These are phyloP conservation scores for Cryptococcus sp. DNA, from an alignment of 1,284 basidiomycete genomes.

Conservation along the genomic window DNA sequence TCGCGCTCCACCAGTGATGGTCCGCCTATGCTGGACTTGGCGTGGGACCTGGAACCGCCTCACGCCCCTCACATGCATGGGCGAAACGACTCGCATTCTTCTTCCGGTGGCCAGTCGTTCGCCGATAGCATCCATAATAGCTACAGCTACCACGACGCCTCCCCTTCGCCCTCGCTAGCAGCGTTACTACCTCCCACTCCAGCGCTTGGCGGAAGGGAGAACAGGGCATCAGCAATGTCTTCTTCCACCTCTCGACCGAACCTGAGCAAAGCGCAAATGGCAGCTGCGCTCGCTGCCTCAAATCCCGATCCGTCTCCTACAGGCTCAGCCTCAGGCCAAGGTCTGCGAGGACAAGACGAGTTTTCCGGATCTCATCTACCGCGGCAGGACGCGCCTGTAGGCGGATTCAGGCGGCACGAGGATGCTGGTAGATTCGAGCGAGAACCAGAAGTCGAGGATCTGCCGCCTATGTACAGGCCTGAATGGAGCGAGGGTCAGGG, in stretches of 20 bases:
- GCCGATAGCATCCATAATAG: neutral
- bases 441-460: constrained; percentile 34
- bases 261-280: constrained; percentile 36
- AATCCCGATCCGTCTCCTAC: constrained; percentile 19
- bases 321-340: neutral
- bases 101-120: constrained; percentile 14
- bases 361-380: constrained; percentile 15
- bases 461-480: constrained; percentile 45
- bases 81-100: constrained; percentile 12
- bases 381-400: constrained; percentile 27
- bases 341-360: neutral
- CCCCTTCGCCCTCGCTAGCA: constrained; percentile 16
- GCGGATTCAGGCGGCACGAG: constrained; percentile 42
- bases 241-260: neutral
- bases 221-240: constrained; percentile 72
- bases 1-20: neutral
- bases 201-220: constrained; percentile 70
- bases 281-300: constrained; percentile 21
- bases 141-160: constrained; percentile 1
- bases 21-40: constrained; percentile 7
- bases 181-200: constrained; percentile 7
- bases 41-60: constrained; percentile 55
- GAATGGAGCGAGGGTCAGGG: constrained; percentile 28
- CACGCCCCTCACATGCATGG: neutral
- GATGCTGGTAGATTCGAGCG: constrained; percentile 36